Percentiles rank a stretch among this genome's conserved stretches.
Evolutionary conservation across 176 grass and related monocot species (phyloP).

Genomic region (Ensete glaucum): DNA sequence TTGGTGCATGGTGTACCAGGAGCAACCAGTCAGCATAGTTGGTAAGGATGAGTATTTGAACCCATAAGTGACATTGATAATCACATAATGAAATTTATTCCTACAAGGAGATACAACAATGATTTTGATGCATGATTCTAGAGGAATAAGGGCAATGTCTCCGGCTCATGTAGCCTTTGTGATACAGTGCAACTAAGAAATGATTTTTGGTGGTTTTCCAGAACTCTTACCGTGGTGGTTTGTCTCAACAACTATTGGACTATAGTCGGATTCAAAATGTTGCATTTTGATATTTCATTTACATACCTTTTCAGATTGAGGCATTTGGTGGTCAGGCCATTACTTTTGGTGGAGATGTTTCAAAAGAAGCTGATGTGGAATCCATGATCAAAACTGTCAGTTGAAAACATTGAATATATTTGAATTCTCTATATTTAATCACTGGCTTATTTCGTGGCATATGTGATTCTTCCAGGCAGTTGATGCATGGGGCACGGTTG

Average conservation of each 20-base stretch:
- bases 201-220: too few species aligned
- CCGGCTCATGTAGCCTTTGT: too few species aligned
- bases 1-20: not conserved
- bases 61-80: too few species aligned
- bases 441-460: conserved; percentile 1
- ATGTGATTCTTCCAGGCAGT: conserved; percentile 44
- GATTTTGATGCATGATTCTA: not conserved
- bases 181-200: too few species aligned
- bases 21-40: not conserved
- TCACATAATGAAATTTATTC: not conserved
- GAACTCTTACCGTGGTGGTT: too few species aligned
- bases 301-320: conserved; percentile 49
- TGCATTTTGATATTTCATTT: not conserved
- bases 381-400: conserved; percentile 95
- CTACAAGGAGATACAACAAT: not conserved
- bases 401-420: conserved; percentile 17
- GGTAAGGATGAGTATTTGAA: too few species aligned
- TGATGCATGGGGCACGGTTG: conserved; percentile 88
- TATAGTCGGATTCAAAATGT: not conserved
- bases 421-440: not conserved
- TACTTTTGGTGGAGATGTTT: conserved; percentile 91
- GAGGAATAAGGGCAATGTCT: not conserved
- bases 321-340: conserved; percentile 75
- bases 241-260: not conserved
- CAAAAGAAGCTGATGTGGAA: conserved; percentile 90